phyloP scores from a whole-genome alignment of 208 protist genomes.

The Tritrichomonas musculus region DNA sequence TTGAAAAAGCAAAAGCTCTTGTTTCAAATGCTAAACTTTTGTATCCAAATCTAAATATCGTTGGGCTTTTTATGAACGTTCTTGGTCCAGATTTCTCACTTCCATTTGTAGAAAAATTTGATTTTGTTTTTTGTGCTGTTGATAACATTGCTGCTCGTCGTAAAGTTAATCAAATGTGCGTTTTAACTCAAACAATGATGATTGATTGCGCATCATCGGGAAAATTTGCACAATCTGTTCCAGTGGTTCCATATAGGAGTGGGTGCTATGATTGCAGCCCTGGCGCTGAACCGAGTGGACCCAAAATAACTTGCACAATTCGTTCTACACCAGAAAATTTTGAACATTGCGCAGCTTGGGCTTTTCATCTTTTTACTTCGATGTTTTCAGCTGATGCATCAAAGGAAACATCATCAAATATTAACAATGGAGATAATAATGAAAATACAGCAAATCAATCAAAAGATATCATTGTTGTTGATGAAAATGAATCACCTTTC shows the following conservation, averaged over 20 bases:
- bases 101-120: neutral
- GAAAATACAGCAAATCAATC: neutral
- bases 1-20: neutral
- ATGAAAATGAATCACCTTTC: neutral
- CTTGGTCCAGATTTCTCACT: neutral
- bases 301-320: slow-evolving; percentile 24
- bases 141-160: neutral
- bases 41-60: neutral
- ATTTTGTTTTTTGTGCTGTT: slow-evolving; percentile 31
- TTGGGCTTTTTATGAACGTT: neutral
- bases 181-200: neutral
- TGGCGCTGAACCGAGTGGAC: neutral
- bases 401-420: too few species aligned
- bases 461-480: neutral
- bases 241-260: neutral
- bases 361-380: neutral
- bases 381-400: neutral
- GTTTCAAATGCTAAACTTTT: neutral
- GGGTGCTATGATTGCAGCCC: neutral
- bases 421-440: too few species aligned
- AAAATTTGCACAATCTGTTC: neutral
- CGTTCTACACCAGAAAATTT: neutral
- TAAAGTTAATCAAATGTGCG: neutral
- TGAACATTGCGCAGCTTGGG: slow-evolving; percentile 2
- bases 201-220: slow-evolving; percentile 32